Conservation (phyloP, 1,284 basidiomycete genomes). For the Cutaneotrichosporon cavernicola region DNA sequence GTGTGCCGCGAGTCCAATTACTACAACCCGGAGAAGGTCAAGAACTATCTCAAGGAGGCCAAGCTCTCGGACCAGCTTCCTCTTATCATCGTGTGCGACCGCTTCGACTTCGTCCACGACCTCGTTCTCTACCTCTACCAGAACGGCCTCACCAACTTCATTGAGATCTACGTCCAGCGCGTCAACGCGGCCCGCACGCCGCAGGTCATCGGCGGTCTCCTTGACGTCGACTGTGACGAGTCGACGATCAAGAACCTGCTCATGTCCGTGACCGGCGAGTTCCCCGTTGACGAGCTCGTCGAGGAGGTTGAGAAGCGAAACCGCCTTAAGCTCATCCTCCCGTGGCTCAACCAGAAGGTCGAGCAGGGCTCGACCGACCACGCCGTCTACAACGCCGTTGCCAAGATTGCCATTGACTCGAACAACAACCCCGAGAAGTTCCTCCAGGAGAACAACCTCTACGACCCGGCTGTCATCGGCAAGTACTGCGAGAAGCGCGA, state of each 20-base stretch:
- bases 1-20: conserved; percentile 96
- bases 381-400: conserved; percentile 92
- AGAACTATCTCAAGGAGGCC: conserved; percentile 99
- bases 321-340: conserved; percentile 91
- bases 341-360: conserved; percentile 93
- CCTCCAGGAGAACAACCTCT: conserved; percentile 95
- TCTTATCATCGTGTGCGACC: conserved; percentile 99
- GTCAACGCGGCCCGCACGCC: conserved; percentile 97
- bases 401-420: conserved; percentile 98
- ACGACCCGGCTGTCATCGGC: conserved; percentile 93
- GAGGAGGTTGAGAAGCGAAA: conserved; percentile 96
- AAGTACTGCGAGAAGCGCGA: conserved; percentile 99
- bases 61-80: conserved; percentile 96
- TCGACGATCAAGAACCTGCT: conserved; percentile 90
- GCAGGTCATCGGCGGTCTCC: conserved; percentile 94
- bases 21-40: conserved; percentile 99
- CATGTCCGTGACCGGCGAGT: conserved; percentile 91
- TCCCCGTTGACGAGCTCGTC: conserved; percentile 97
- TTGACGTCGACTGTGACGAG: conserved; percentile 99
- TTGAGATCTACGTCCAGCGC: conserved; percentile 97
- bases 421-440: conserved; percentile 98
- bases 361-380: conserved; percentile 89
- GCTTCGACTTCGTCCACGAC: conserved; percentile 99
- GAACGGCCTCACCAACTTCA: conserved; percentile 94
- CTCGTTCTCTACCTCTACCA: conserved; percentile 98